Conservation (phyloP, 192 early-diverging fungal genomes). For the Coemansia sp. region DNA sequence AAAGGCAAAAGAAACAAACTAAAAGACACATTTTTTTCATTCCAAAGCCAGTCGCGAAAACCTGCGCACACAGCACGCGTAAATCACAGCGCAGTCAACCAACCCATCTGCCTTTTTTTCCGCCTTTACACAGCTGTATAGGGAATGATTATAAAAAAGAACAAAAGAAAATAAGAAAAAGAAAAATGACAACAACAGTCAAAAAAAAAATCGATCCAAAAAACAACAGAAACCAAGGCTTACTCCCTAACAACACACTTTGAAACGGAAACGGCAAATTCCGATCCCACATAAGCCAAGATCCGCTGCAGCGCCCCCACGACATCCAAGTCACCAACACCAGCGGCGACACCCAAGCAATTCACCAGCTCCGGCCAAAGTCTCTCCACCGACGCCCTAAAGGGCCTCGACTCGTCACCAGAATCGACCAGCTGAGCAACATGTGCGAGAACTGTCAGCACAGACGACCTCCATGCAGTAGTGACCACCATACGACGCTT, state of each 20-base stretch:
- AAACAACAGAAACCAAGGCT: too few relatives aligned
- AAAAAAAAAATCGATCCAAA: too few relatives aligned
- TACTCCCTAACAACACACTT: background rate
- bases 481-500: conserved; percentile 22
- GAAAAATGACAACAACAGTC: background rate
- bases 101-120: too few relatives aligned
- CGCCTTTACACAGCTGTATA: too few relatives aligned
- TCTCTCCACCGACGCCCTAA: conserved; percentile 12
- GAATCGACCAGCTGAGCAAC: conserved; percentile 11
- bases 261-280: conserved; percentile 6
- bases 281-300: conserved; percentile 19
- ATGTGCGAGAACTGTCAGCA: conserved; percentile 14
- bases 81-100: too few relatives aligned
- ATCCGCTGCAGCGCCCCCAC: conserved; percentile 32
- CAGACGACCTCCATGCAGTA: conserved; percentile 24
- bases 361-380: conserved; percentile 32
- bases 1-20: too few relatives aligned
- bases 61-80: too few relatives aligned
- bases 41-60: too few relatives aligned
- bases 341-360: conserved; percentile 32
- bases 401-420: conserved; percentile 2
- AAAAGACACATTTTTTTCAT: too few relatives aligned
- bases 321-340: conserved; percentile 31
- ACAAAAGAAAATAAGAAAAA: background rate
- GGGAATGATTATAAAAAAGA: background rate